Conservation (phyloP, 805 yeast species). For the Barnettozyma pratensis region DNA sequence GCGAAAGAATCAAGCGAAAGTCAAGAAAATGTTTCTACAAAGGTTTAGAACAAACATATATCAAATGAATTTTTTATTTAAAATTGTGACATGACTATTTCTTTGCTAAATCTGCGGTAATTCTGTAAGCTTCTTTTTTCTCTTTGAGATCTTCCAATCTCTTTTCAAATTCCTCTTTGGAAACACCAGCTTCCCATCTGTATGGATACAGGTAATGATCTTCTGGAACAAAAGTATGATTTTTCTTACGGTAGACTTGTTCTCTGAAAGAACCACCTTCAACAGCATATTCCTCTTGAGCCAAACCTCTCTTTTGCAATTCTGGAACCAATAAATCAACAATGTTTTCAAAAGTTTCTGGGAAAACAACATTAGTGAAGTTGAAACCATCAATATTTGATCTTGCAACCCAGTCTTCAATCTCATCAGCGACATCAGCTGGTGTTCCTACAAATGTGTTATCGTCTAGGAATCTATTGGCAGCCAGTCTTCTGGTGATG, state of each 20-base stretch:
- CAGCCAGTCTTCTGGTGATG: conserved; percentile 19
- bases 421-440: conserved; percentile 33
- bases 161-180: conserved; percentile 25
- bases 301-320: conserved; percentile 28
- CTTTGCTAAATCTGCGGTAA: conserved; percentile 10
- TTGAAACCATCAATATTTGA: conserved; percentile 40
- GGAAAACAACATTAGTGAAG: conserved; percentile 33
- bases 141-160: not conserved
- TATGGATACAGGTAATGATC: conserved; percentile 17
- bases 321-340: conserved; percentile 34
- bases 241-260: conserved; percentile 25
- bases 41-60: not conserved
- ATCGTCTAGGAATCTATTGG: conserved; percentile 22
- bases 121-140: not conserved
- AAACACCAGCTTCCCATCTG: conserved; percentile 22
- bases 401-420: conserved; percentile 36
- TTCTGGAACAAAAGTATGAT: conserved; percentile 11
- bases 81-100: not conserved
- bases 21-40: not conserved
- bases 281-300: conserved; percentile 29
- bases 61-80: not conserved
- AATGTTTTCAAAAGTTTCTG: conserved; percentile 36
- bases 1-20: conserved; percentile 5
- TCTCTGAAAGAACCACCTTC: conserved; percentile 31
- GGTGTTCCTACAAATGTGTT: conserved; percentile 28